Base-by-base conservation (phyloP, 169 alveolate genomes). In the Plasmodium vivax region DNA sequence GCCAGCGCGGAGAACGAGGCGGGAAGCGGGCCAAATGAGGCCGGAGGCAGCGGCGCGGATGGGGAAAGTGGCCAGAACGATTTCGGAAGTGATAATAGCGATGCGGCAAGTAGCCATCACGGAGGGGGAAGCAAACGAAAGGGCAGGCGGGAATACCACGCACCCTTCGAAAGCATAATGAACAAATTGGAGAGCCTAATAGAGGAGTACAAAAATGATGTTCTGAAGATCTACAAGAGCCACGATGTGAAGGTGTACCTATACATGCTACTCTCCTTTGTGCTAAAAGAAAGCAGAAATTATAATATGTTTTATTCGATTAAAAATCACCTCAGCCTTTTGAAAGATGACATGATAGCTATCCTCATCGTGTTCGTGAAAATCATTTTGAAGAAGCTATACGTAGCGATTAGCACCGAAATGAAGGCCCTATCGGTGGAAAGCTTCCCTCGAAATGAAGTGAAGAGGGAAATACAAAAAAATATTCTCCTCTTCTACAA, bases 301-400 rank as follows among this genome's bases (percentile, higher is more conserved):
- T 87, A 87, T 27, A 75, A 77, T 6, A 19, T 87, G 47, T 87
- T 87, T 54, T 87, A 87, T 56, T 75, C 75, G 34, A 87, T 87
- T 38, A 87, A 87, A 45, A 45, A 87, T 45, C 80, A 87, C 68
- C 43, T 87, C 1, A 87, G 93, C 10, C 41, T 87, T 77, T 27
- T 87, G 27, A 75, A 51, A 7, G 93, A 87, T 34, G 85, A 87
- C 43, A 87, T 87, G 93, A 58, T 87, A 75, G 54, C 71, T 30
- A 56, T 87, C 16, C 47, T 87, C 16, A 41, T 87, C 14, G 80
- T 87, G n/a, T 87, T 54, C 82, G 8, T 77, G n/a, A 87, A 75
- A 87, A 51, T 75, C 5, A 27, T 77, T 36, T 38, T 75, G 41
- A 87, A 87, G 54, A 87, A 51, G 19, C 32, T 87, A n/a, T 87